phyloP scores from a whole-genome alignment of 495 filamentous ascomycete species.

The Trichoderma gamsii region DNA sequence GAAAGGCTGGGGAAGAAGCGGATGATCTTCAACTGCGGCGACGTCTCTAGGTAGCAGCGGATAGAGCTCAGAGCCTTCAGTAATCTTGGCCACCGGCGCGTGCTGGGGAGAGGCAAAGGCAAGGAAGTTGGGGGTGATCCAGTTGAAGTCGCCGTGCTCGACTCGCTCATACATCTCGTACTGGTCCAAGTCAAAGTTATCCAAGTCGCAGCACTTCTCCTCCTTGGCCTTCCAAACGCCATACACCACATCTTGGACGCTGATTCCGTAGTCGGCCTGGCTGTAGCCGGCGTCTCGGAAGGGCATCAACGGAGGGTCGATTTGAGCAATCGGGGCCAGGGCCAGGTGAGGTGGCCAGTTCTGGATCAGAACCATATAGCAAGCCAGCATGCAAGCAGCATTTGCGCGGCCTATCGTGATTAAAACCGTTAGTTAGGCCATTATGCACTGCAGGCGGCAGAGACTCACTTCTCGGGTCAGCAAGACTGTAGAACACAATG shows the following conservation, averaged over 20 bases:
- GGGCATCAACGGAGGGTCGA: constrained; percentile 94
- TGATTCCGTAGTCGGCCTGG: constrained; percentile 92
- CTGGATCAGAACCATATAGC: constrained; percentile 98
- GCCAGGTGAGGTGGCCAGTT: constrained; percentile 96
- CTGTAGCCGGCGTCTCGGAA: constrained; percentile 98
- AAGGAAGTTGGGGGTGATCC: constrained; percentile 90
- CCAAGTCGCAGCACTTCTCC: constrained; percentile 76
- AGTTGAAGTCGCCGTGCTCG: constrained; percentile 99
- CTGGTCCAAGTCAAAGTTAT: constrained; percentile 90
- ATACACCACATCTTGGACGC: constrained; percentile 94
- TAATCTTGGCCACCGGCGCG: constrained; percentile 63
- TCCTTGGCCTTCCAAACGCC: constrained; percentile 99
- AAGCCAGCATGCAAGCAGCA: constrained; percentile 89
- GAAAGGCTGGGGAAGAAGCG: constrained; percentile 70
- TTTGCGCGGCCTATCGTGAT: constrained; percentile 68
- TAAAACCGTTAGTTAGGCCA: constrained; percentile 9
- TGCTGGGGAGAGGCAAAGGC: constrained; percentile 94
- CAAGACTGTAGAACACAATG: constrained; percentile 90
- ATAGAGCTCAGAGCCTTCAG: constrained; percentile 63
- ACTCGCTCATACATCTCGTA: constrained; percentile 94
- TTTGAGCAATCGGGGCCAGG: constrained; percentile 92
- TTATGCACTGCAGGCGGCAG: neutral
- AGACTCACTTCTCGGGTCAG: constrained; percentile 70
- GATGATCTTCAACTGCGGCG: constrained; percentile 55
- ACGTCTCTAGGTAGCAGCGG: constrained; percentile 62